These are phyloP conservation scores for Nothophoma quercina DNA, from an alignment of 2,329 filamentous ascomycete genomes.

Conservation along the genomic window DNA sequence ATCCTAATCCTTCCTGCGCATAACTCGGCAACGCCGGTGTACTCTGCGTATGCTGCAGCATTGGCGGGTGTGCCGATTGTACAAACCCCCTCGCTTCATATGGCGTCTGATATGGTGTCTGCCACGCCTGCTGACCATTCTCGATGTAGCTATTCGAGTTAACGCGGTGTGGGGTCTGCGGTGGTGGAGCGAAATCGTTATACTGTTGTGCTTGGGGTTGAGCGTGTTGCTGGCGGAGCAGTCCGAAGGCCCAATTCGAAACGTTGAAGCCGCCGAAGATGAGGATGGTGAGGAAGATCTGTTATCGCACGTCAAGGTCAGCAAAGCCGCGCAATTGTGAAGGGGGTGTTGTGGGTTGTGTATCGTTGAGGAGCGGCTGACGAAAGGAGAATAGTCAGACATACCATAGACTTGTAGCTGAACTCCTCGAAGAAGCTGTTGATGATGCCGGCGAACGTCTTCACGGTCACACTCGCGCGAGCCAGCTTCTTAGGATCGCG, in stretches of 20 bases:
- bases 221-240: conserved; percentile 56
- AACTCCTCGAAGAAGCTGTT: conserved; percentile 93
- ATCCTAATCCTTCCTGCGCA: conserved; percentile 12
- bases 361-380: not conserved
- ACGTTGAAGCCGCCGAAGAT: conserved; percentile 62
- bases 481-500: conserved; percentile 80
- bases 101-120: conserved; percentile 37
- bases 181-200: conserved; percentile 30
- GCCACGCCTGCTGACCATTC: conserved; percentile 27
- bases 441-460: conserved; percentile 90
- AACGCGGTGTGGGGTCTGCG: conserved; percentile 43
- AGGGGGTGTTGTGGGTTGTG: not conserved
- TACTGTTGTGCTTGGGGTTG: conserved; percentile 26
- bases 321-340: conserved; percentile 3
- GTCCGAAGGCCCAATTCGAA: conserved; percentile 67
- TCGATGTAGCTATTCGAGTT: conserved; percentile 31
- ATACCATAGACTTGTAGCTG: conserved; percentile 80
- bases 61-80: conserved; percentile 29
- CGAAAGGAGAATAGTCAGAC: conserved; percentile 10
- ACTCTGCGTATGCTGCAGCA: conserved; percentile 36
- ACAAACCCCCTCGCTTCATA: conserved; percentile 28
- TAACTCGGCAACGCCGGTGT: conserved; percentile 36
- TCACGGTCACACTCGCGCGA: conserved; percentile 79
- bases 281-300: conserved; percentile 57
- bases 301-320: conserved; percentile 24